These are phyloP conservation scores for Saccharomycopsis microspora DNA, from an alignment of 805 yeast genomes.

Conservation along the genomic window DNA sequence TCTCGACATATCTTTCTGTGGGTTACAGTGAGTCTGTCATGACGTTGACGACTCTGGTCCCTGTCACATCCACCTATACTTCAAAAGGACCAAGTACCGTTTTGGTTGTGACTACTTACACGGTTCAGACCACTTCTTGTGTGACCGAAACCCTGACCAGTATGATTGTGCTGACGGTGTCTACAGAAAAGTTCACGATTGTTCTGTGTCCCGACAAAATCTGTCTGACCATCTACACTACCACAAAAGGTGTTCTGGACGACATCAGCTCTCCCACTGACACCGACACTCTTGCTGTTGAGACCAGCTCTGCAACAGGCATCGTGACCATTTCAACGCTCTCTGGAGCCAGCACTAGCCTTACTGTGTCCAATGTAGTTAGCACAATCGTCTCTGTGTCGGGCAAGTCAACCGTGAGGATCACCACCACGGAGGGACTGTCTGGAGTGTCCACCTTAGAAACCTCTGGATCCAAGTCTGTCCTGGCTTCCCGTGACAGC, in stretches of 20 bases:
- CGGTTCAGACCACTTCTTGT: slow-evolving; percentile 16
- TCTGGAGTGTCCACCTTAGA: background rate
- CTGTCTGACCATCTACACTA: slow-evolving; percentile 13
- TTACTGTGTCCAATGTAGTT: background rate
- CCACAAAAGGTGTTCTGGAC: background rate
- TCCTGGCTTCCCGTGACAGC: background rate
- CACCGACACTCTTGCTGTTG: background rate
- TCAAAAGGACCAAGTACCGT: slow-evolving; percentile 16
- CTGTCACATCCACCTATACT: slow-evolving; percentile 16
- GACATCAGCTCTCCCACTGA: background rate
- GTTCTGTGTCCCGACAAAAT: slow-evolving; percentile 16
- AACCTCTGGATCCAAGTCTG: background rate
- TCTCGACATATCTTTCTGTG: slow-evolving; percentile 12
- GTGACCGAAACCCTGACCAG: slow-evolving; percentile 15
- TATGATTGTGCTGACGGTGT: slow-evolving; percentile 17
- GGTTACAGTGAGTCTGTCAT: slow-evolving; percentile 15
- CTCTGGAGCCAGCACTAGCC: slow-evolving; percentile 4
- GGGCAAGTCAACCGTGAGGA: slow-evolving; percentile 3
- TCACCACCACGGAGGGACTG: background rate
- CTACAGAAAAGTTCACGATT: slow-evolving; percentile 15
- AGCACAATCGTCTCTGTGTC: slow-evolving; percentile 1
- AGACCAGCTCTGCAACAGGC: too few species aligned
- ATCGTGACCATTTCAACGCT: background rate
- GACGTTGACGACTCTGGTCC: slow-evolving; percentile 16
- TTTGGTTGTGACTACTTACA: slow-evolving; percentile 15